Evolutionary conservation across 352 stramenopile species (phyloP), one percentile per base, ranked within the genome.

Genomic region (Phytophthora pisi): DNA sequence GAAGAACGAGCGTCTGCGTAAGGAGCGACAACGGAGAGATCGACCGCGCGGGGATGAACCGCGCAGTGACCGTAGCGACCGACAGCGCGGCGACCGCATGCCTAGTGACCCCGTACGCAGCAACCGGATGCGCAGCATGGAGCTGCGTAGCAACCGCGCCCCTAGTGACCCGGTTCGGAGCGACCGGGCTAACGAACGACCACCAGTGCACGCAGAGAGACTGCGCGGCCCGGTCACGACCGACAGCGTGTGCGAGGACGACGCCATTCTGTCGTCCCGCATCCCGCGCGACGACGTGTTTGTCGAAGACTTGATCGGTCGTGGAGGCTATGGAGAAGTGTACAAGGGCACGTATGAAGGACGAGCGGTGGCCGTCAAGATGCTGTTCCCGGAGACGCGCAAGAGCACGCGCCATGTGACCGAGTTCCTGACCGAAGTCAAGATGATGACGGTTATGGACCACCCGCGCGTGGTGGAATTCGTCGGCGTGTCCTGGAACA

Each of bases 401-500:
- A 81, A 81, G 36, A 77, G 75, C 58, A 70, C 75, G 4, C 49
- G 60, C 0, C 57, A 84, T 20, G 75, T 84, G 58, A 78, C 77
- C 2, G 70, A 75, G 8, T 88, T 91, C 52, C 57, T 87, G 20
- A 79, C 66, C 0, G 80, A 91, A 57, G 72, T 83, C 11, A 84
- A 84, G 55, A 66, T 91, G 50, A 78, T 84, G 68, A 72, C 72
- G 4, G 51, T 62, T 28, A 68, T 89, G 13, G 66, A 88, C 24
- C 79, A 86, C 53, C 51, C 64, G 0, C 66, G 74, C 18, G 73
- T 91, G 20, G 80, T 89, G 10, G 42, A 69, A n/a, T 91, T 86
- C 38, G 20, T 89, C 11, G 78, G 74, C n/a, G 78, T 89, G 11
- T 76, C 72, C 1, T 91, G 82, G 82, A 78, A 87, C 42, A 74